phyloP scores from a whole-genome alignment of 208 protist genomes.

The Leishmania mexicana region DNA sequence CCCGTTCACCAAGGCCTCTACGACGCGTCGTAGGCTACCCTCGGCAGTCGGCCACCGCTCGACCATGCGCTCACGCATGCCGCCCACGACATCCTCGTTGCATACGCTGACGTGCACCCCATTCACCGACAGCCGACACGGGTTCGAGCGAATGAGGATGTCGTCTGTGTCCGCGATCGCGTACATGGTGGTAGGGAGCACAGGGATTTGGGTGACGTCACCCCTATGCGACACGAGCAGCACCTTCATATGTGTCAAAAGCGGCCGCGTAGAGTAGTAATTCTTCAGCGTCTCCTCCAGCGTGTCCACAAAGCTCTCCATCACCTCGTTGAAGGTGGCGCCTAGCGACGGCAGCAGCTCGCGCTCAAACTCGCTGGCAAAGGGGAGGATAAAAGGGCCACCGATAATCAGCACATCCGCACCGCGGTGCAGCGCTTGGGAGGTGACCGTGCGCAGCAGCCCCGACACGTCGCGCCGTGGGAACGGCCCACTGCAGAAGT shows the following conservation, averaged over 20 bases:
- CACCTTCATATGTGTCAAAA: slow-evolving; percentile 59
- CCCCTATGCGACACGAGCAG: slow-evolving; percentile 71
- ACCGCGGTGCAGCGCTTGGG: slow-evolving; percentile 65
- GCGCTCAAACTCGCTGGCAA: slow-evolving; percentile 64
- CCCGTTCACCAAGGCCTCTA: slow-evolving; percentile 67
- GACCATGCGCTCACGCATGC: slow-evolving; percentile 75
- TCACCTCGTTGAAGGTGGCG: slow-evolving; percentile 67
- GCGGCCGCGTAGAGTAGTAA: slow-evolving; percentile 53
- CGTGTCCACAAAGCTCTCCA: slow-evolving; percentile 61
- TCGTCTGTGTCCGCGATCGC: slow-evolving; percentile 59
- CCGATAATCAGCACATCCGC: slow-evolving; percentile 85
- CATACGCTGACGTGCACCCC: slow-evolving; percentile 87
- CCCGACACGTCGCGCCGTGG: slow-evolving; percentile 59
- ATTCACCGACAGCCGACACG: slow-evolving; percentile 74
- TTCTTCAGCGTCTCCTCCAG: slow-evolving; percentile 66
- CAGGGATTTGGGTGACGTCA: slow-evolving; percentile 84
- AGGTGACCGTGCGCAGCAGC: slow-evolving; percentile 57
- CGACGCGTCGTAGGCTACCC: slow-evolving; percentile 81
- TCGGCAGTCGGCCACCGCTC: slow-evolving; percentile 74
- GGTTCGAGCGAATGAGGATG: slow-evolving; percentile 81
- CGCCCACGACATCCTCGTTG: slow-evolving; percentile 76
- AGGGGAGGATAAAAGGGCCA: slow-evolving; percentile 72
- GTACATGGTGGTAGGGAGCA: slow-evolving; percentile 82
- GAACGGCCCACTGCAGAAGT: slow-evolving; percentile 89
- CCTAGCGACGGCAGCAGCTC: slow-evolving; percentile 42